A percentile compares a stretch with the other conserved stretches of the same genome.
These are phyloP conservation scores for Rhipidocladum racemiflorum DNA, from an alignment of 176 grass and related monocot genomes.

Conservation along the genomic window DNA sequence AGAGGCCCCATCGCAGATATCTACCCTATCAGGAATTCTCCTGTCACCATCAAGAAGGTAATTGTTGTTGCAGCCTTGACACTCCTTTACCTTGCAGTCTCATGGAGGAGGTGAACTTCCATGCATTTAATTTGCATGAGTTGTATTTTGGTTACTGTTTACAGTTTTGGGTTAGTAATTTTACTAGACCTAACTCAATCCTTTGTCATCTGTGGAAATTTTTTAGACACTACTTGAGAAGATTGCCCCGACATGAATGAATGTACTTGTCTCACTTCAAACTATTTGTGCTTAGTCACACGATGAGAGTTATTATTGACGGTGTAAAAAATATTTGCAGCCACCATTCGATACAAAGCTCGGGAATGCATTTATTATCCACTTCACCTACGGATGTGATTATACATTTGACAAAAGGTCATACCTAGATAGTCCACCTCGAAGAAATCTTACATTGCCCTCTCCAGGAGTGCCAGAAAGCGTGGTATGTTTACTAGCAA, in stretches of 20 bases:
- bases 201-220: slow-evolving; percentile 4
- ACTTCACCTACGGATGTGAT: slow-evolving; percentile 90
- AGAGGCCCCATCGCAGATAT: slow-evolving; percentile 71
- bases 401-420: too few species aligned
- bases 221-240: slow-evolving; percentile 59
- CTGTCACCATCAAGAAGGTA: slow-evolving; percentile 98
- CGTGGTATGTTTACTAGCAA: slow-evolving; percentile 65
- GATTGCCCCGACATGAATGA: slow-evolving; percentile 98
- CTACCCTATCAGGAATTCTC: slow-evolving; percentile 94
- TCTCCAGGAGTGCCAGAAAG: slow-evolving; percentile 95
- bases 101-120: neutral
- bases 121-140: neutral
- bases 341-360: slow-evolving; percentile 55
- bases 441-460: slow-evolving; percentile 81
- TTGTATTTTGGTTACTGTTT: slow-evolving; percentile 15
- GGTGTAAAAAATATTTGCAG: slow-evolving; percentile 21
- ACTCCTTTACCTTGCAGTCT: neutral
- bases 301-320: neutral
- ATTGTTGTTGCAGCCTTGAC: neutral
- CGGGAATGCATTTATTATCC: slow-evolving; percentile 63
- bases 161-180: neutral
- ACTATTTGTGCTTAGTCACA: slow-evolving; percentile 5
- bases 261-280: slow-evolving; percentile 28
- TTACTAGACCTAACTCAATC: neutral
- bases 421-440: slow-evolving; percentile 54